Evolutionary conservation across 345 rosid genomes (phyloP), one percentile per base, ranked within the genome.

Genomic region (Eutrema yunnanense): DNA sequence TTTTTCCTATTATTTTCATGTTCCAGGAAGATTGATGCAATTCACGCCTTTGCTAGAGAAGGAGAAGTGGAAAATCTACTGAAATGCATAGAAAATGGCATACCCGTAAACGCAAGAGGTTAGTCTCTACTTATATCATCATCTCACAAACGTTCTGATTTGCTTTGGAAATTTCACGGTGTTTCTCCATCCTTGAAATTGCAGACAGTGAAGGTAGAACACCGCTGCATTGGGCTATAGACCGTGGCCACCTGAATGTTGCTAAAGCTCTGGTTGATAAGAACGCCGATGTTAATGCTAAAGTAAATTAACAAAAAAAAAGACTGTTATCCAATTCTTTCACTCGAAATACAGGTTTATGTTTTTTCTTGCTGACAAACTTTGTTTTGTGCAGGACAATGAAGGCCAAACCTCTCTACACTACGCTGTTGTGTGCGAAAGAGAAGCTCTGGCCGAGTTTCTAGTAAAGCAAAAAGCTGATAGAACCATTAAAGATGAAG

Each of bases 191-290:
- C 47, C 67, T 62, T 58, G 3, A 51, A 50, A 52, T 79, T 33
- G 69, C 89, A 92, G 98, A 92, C 75, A 88, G 98, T 68, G 98
- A 92, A 82, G 92, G 98, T 60, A 83, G 92, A 43, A 87, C 96
- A 49, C 90, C 99, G 4, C 59, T 95, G 81, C 99, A 95, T 71
- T 92, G 98, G 97, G 98, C 97, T 59, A 92, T 88, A 70, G 97
- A 94, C 73, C 95, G 96, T 34, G 96, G 98, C 8, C 95, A 90
- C 67, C 72, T 79, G 7, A 73, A 82, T 16, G 78, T 87, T 12
- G 80, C 80, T 12, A 84, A 88, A 71, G 77, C 76, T 33, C 92
- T 95, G 58, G 68, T 92, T 70, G 81, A 82, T 69, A 85, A 68
- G 74, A 84, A 88, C 0, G 88, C 94, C 11, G 90, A 95, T 75